Evolutionary conservation across 805 yeast genomes (phyloP).

Genomic region (Komagataella pastoris): DNA sequence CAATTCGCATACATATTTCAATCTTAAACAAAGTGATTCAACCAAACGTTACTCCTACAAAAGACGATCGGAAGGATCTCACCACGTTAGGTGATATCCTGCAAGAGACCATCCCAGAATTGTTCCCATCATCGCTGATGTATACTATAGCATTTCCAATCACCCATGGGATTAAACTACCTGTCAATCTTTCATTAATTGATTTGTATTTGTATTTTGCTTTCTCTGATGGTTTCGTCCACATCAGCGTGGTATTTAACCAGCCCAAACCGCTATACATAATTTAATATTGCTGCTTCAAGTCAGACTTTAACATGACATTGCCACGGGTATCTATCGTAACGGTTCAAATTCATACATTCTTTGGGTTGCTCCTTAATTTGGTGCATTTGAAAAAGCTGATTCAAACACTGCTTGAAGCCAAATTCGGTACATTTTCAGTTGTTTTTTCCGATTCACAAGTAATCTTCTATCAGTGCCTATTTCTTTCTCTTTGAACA

Average conservation of each 20-base stretch:
- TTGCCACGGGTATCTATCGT: not conserved
- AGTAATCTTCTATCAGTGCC: conserved; percentile 85
- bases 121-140: conserved; percentile 26
- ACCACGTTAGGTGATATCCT: conserved; percentile 26
- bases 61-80: conserved; percentile 3
- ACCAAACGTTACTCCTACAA: conserved; percentile 11
- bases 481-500: conserved; percentile 58
- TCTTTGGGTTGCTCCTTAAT: too few relatives aligned
- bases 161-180: conserved; percentile 42
- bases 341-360: not conserved
- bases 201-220: conserved; percentile 31
- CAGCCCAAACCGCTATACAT: conserved; percentile 2
- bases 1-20: conserved; percentile 8
- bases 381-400: not conserved
- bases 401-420: conserved; percentile 74
- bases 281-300: not conserved
- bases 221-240: conserved; percentile 56
- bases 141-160: conserved; percentile 27
- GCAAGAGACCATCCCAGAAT: conserved; percentile 26
- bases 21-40: conserved; percentile 21
- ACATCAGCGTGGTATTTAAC: conserved; percentile 28
- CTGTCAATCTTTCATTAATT: conserved; percentile 26
- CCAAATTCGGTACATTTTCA: conserved; percentile 97
- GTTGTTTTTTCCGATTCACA: conserved; percentile 82
- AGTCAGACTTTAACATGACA: not conserved